Evolutionary conservation across 2,329 filamentous ascomycete species (phyloP).

Genomic region (Alternaria gaisen): DNA sequence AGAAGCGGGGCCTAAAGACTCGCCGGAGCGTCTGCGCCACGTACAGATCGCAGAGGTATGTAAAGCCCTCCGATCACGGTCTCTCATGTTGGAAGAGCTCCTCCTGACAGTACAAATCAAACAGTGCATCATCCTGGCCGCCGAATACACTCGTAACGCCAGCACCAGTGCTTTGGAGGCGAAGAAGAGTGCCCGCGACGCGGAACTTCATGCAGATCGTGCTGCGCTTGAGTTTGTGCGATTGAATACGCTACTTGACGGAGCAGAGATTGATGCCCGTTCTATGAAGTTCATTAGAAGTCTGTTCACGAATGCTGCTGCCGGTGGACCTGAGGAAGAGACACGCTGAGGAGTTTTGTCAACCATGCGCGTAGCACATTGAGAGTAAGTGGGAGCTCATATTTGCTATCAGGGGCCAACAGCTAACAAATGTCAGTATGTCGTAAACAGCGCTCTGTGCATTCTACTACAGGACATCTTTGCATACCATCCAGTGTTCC

Average conservation of each 20-base stretch:
- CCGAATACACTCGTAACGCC: slow-evolving; percentile 30
- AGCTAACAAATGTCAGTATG: not conserved
- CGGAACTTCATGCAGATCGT: slow-evolving; percentile 27
- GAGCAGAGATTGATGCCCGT: slow-evolving; percentile 18
- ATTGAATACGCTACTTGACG: slow-evolving; percentile 20
- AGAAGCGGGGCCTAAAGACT: slow-evolving; percentile 12
- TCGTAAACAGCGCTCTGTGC: not conserved
- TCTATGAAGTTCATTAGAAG: slow-evolving; percentile 20
- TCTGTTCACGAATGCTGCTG: not conserved
- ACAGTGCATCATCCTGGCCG: slow-evolving; percentile 33
- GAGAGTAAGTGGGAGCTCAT: not conserved
- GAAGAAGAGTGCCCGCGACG: slow-evolving; percentile 31
- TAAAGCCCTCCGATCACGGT: slow-evolving; percentile 10
- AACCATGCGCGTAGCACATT: not conserved
- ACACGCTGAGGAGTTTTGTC: not conserved
- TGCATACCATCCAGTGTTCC: not conserved
- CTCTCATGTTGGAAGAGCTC: slow-evolving; percentile 9
- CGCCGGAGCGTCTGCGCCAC: slow-evolving; percentile 27
- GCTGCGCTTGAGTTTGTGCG: slow-evolving; percentile 18
- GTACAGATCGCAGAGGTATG: slow-evolving; percentile 40
- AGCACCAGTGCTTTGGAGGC: slow-evolving; percentile 29
- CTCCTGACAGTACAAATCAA: slow-evolving; percentile 21
- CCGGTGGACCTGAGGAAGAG: not conserved
- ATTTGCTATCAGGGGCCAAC: not conserved
- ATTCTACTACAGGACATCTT: not conserved